Base-by-base conservation (phyloP, 140 eudicot species). In the Ambrosia hybrid region DNA sequence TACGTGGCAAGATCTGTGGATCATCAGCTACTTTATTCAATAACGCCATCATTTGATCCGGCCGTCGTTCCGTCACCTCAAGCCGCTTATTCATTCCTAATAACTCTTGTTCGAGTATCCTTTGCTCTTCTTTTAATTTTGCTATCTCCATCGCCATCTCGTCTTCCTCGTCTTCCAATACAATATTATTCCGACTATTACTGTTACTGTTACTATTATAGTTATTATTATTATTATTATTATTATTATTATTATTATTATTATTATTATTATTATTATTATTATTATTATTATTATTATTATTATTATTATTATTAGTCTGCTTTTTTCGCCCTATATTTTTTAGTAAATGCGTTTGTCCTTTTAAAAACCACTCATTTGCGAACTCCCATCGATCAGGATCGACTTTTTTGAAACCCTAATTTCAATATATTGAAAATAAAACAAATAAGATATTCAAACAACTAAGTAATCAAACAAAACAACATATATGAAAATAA, bases 371-470 rank as follows among this genome's bases (percentile, higher is more conserved):
- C 87, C 93, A 89, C 77, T 89, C 85, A 71, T 76, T 86, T 5
- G 96, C 96, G 26, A 89, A 89, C 30, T 84, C 96, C 90, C 96
- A 89, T 37, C 77, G 76, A 77, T 89, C 96, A 0, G 96, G 92
- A 71, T 89, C 96, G 57, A 89, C 96, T 64, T 89, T 89, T 45
- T 80, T 76, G 37, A 89, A 89, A 2, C 96, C 96, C 96, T 89
- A 33, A 56, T 9, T 48, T 61, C 9, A 48, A 48, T 13, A 10
- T 8, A 10, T 11, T 3, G 53, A 48, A 48, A 48, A 8, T 10
- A 2, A 48, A 48, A 2, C 53, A 13, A 48, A 48, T 9, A 12
- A 9, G 9, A 21, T 21, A 48, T 48, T 48, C 8, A 6, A 41
- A 41, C 46, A 41, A 41, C 6, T 6, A 39, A 6, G 45, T 39